Evolutionary conservation across 345 rosid species (phyloP).

Genomic region (Euphorbia pulcherrima): DNA sequence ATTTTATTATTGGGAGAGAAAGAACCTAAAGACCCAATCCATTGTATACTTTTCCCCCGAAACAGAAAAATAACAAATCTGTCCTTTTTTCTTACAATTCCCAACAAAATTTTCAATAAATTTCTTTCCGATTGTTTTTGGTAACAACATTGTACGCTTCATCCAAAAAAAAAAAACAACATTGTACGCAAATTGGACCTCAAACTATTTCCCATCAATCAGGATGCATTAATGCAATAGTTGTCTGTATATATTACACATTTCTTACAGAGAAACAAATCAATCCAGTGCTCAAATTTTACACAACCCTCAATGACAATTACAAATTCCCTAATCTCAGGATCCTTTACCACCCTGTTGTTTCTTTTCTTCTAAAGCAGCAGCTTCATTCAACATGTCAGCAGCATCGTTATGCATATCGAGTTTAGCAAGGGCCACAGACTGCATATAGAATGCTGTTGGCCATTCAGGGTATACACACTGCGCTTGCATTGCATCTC

Average conservation of each 20-base stretch:
- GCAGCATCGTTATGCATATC: constrained; percentile 90
- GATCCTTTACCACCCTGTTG: constrained; percentile 60
- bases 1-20: too few relatives aligned
- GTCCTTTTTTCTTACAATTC: too few relatives aligned
- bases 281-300: constrained; percentile 36
- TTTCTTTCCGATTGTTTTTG: too few relatives aligned
- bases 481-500: constrained; percentile 98
- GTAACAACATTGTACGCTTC: too few relatives aligned
- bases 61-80: too few relatives aligned
- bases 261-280: constrained; percentile 14
- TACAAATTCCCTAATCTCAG: constrained; percentile 16
- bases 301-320: constrained; percentile 18
- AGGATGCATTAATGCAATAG: constrained; percentile 16
- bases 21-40: too few relatives aligned
- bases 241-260: constrained; percentile 2
- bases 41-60: too few relatives aligned
- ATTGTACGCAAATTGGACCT: too few relatives aligned
- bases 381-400: constrained; percentile 94
- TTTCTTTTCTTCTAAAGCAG: constrained; percentile 81
- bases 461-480: constrained; percentile 86
- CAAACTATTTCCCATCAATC: neutral
- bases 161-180: too few relatives aligned
- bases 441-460: constrained; percentile 93
- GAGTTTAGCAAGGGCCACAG: constrained; percentile 90
- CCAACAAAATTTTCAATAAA: too few relatives aligned